Conservation (phyloP, 2,329 filamentous ascomycete genomes). For the Paraphaeosphaeria sporulosa region DNA sequence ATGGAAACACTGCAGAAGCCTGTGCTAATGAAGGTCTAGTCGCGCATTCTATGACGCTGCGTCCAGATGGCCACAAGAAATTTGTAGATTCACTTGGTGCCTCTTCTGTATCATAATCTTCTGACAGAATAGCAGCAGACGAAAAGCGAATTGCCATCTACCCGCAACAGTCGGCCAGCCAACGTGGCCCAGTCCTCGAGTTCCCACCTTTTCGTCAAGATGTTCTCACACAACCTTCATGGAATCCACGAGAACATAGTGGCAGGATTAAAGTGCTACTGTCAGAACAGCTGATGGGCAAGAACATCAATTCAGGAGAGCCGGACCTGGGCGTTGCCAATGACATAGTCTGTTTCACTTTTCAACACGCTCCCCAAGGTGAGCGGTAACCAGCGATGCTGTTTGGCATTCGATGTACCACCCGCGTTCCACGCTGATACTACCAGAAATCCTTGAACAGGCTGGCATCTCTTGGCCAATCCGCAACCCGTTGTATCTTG, state of each 20-base stretch:
- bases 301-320: slow-evolving; percentile 25
- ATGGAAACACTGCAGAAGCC: slow-evolving; percentile 11
- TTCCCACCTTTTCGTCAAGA: slow-evolving; percentile 78
- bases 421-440: slow-evolving; percentile 20
- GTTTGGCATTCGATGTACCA: not conserved
- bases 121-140: slow-evolving; percentile 44
- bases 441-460: slow-evolving; percentile 73
- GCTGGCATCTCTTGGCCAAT: slow-evolving; percentile 82
- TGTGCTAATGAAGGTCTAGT: slow-evolving; percentile 31
- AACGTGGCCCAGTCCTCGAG: slow-evolving; percentile 61
- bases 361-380: slow-evolving; percentile 85
- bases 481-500: slow-evolving; percentile 39
- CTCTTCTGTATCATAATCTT: slow-evolving; percentile 34
- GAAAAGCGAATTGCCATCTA: slow-evolving; percentile 32
- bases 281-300: slow-evolving; percentile 69
- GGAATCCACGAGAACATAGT: slow-evolving; percentile 74
- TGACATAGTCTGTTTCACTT: slow-evolving; percentile 80
- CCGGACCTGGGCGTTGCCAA: slow-evolving; percentile 68
- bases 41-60: slow-evolving; percentile 36
- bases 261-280: slow-evolving; percentile 81
- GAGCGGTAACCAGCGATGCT: slow-evolving; percentile 33
- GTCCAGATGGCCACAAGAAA: slow-evolving; percentile 43
- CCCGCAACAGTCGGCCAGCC: slow-evolving; percentile 60
- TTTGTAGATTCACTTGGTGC: slow-evolving; percentile 25
- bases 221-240: slow-evolving; percentile 72